Evolutionary conservation across 345 rosid genomes (phyloP).

Genomic region (Linum usitatissimum): DNA sequence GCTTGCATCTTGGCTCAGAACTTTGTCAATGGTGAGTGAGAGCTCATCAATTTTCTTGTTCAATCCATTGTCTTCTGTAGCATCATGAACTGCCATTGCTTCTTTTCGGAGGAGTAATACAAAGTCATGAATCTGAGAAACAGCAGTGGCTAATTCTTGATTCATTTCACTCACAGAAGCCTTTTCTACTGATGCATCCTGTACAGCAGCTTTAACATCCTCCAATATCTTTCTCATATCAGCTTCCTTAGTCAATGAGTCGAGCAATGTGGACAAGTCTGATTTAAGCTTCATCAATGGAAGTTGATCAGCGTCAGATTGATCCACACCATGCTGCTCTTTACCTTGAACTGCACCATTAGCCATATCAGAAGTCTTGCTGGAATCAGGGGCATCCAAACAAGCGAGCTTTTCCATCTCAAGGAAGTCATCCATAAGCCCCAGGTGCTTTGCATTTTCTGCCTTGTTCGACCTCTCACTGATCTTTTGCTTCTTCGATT

Average conservation of each 20-base stretch:
- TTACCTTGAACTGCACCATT: constrained; percentile 10
- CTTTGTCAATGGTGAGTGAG: constrained; percentile 44
- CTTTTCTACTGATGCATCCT: no score
- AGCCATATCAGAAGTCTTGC: constrained; percentile 17
- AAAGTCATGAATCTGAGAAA: constrained; percentile 61
- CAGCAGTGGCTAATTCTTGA: constrained; percentile 42
- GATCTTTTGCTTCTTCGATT: constrained; percentile 32
- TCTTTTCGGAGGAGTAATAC: constrained; percentile 61
- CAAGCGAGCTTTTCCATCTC: constrained; percentile 97
- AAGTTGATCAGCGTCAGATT: constrained; percentile 21
- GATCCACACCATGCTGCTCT: constrained; percentile 18
- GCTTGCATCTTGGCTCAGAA: constrained; percentile 24
- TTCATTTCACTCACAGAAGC: constrained; percentile 25
- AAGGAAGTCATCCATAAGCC: constrained; percentile 92
- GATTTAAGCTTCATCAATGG: constrained; percentile 41
- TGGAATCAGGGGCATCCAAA: constrained; percentile 18
- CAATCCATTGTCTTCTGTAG: constrained; percentile 32
- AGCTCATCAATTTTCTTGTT: constrained; percentile 50
- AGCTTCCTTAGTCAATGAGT: constrained; percentile 48
- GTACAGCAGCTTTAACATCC: constrained; percentile 38
- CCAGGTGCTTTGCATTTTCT: constrained; percentile 44
- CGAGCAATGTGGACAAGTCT: constrained; percentile 42
- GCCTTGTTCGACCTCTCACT: constrained; percentile 35
- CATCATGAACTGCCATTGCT: constrained; percentile 41
- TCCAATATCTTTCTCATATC: constrained; percentile 43